phyloP scores from a whole-genome alignment of 495 filamentous ascomycete genomes.

The Xylaria telfairii region DNA sequence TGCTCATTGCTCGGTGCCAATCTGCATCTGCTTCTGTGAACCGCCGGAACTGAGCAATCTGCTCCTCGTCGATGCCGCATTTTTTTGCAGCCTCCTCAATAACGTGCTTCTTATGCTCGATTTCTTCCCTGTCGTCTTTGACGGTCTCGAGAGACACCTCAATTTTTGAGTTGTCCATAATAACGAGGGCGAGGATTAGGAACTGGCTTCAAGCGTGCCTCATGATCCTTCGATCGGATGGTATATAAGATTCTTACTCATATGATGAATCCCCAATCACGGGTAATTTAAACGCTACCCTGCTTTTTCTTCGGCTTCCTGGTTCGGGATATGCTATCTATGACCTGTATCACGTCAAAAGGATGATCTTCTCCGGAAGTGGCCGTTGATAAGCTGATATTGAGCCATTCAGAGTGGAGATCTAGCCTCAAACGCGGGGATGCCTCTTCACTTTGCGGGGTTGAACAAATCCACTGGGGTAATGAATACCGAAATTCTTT shows the following conservation, averaged over 20 bases:
- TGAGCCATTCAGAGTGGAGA: background rate
- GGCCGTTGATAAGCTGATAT: background rate
- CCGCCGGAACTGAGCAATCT: slow-evolving; percentile 28
- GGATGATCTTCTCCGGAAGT: background rate
- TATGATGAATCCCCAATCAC: background rate
- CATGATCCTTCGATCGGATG: background rate
- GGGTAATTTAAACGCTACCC: background rate
- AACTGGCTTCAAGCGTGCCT: background rate
- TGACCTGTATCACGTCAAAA: background rate
- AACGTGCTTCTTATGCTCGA: slow-evolving; percentile 27
- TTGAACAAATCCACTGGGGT: slow-evolving; percentile 1
- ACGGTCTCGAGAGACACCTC: slow-evolving; percentile 25
- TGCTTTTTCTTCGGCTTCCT: background rate
- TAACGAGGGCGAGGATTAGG: background rate
- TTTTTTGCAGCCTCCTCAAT: slow-evolving; percentile 20
- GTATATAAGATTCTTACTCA: background rate
- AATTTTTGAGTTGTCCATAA: slow-evolving; percentile 20
- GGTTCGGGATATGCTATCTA: background rate
- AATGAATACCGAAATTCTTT: background rate
- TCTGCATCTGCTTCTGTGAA: slow-evolving; percentile 36
- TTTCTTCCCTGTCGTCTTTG: slow-evolving; percentile 24
- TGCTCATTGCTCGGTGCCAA: slow-evolving; percentile 34
- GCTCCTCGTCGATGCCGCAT: slow-evolving; percentile 32
- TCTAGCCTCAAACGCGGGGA: slow-evolving; percentile 12
- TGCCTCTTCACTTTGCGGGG: slow-evolving; percentile 7